Evolutionary conservation across 202 grass and related monocot species (phyloP).

Genomic region (Eragrostis tef): DNA sequence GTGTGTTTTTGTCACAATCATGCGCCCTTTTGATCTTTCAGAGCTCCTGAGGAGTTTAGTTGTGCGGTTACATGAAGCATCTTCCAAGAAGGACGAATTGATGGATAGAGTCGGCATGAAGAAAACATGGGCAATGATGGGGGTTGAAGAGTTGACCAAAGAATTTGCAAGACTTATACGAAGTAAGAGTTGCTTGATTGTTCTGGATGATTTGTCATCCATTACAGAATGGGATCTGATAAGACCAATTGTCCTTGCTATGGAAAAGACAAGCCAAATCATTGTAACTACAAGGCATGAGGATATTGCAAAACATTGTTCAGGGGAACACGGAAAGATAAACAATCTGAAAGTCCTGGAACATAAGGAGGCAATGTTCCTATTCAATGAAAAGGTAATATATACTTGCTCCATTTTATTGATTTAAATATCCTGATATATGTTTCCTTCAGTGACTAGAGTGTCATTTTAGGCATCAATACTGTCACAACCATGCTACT

Average conservation of each 20-base stretch:
- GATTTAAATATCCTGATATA: neutral
- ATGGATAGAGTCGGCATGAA: neutral
- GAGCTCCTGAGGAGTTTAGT: neutral
- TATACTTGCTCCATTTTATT: neutral
- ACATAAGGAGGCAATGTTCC: neutral
- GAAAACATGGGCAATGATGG: neutral
- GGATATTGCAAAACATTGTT: neutral
- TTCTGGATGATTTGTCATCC: constrained; percentile 11
- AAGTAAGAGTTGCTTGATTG: neutral
- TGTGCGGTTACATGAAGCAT: neutral
- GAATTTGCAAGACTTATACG: neutral
- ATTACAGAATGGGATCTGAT: neutral
- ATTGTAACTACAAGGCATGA: neutral
- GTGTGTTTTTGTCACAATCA: neutral
- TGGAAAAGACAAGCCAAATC: neutral
- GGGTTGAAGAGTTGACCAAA: neutral
- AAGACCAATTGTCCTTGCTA: neutral
- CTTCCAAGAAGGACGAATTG: neutral
- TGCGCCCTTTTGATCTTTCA: neutral
- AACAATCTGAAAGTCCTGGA: neutral
- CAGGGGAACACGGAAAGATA: neutral
- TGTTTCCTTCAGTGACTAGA: too few species aligned
- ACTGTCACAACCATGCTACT: too few species aligned
- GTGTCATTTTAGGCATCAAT: too few species aligned
- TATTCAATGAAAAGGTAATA: neutral